Percentiles rank a stretch among this genome's conserved stretches.
Conservation (phyloP, 108 stramenopile genomes). For the Pseudonitzschia multiseries region DNA sequence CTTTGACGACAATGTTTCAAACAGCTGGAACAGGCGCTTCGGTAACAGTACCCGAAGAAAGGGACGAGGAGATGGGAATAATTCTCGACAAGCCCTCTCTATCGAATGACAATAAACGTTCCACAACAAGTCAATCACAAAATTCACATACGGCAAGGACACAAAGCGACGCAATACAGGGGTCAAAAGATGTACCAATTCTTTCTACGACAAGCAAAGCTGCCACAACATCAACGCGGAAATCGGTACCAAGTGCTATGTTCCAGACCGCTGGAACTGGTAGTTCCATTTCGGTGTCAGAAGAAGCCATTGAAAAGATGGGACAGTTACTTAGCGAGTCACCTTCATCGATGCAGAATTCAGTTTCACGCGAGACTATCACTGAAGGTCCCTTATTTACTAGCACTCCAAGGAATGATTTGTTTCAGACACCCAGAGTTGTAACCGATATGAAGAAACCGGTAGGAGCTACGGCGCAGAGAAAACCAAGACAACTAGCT, state of each 20-base stretch:
- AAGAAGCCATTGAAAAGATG: conserved; percentile 30
- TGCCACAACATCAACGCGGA: neutral
- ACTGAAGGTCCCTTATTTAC: neutral
- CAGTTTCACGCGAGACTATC: neutral
- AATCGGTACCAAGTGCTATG: conserved; percentile 1
- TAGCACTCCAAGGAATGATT: neutral
- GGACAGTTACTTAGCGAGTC: conserved; percentile 4
- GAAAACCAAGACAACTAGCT: neutral
- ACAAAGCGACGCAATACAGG: neutral
- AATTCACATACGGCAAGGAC: neutral
- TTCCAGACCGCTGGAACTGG: conserved; percentile 35
- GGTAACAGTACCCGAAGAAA: conserved; percentile 32
- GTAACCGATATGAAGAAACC: neutral
- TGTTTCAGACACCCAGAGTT: conserved; percentile 1
- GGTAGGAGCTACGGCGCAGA: neutral
- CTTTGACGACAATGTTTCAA: conserved; percentile 11
- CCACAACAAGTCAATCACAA: neutral
- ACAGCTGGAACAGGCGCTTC: conserved; percentile 29
- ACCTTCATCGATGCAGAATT: neutral
- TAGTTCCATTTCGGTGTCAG: conserved; percentile 23
- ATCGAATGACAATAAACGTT: neutral
- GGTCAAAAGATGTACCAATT: neutral
- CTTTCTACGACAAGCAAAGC: neutral
- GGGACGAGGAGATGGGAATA: conserved; percentile 16
- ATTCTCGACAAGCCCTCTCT: conserved; percentile 2